Evolutionary conservation across 352 stramenopile species (phyloP).

Genomic region (Globisporangium middletonii): DNA sequence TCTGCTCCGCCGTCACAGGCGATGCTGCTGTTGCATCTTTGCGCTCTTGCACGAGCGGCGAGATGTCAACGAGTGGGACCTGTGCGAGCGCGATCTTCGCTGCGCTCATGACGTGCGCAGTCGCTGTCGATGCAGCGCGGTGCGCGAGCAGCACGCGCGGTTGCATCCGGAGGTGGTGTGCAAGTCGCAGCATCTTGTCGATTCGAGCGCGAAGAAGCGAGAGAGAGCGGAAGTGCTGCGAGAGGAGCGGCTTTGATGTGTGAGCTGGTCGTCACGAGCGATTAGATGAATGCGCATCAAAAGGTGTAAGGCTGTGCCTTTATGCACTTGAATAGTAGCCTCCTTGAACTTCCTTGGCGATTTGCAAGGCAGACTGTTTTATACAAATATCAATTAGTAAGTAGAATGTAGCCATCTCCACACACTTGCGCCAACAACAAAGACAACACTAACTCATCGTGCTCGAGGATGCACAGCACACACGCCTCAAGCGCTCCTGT

Average conservation of each 20-base stretch:
- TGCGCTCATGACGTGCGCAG: constrained; percentile 36
- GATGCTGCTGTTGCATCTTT: background rate
- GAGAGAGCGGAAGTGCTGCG: background rate
- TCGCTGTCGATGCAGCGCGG: constrained; percentile 1
- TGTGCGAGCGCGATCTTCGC: constrained; percentile 38
- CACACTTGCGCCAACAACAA: too few relatives aligned
- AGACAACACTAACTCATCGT: too few relatives aligned
- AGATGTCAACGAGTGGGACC: constrained; percentile 66
- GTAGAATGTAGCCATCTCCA: too few relatives aligned
- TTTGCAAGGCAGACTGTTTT: background rate
- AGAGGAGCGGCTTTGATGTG: background rate
- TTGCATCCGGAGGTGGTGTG: background rate
- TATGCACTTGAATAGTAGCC: too few relatives aligned
- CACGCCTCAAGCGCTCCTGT: too few relatives aligned
- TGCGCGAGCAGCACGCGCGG: constrained; percentile 1
- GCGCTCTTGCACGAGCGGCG: constrained; percentile 36
- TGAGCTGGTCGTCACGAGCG: background rate
- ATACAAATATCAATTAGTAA: background rate
- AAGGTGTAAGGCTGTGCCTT: too few relatives aligned
- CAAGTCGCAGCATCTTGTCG: background rate
- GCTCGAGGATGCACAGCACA: too few relatives aligned
- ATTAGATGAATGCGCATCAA: background rate
- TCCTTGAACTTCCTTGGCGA: background rate
- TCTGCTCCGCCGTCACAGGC: constrained; percentile 12
- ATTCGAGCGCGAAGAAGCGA: background rate